Base-by-base conservation (phyloP, 768 basidiomycete species). In the Leucosporidium yakuticum region DNA sequence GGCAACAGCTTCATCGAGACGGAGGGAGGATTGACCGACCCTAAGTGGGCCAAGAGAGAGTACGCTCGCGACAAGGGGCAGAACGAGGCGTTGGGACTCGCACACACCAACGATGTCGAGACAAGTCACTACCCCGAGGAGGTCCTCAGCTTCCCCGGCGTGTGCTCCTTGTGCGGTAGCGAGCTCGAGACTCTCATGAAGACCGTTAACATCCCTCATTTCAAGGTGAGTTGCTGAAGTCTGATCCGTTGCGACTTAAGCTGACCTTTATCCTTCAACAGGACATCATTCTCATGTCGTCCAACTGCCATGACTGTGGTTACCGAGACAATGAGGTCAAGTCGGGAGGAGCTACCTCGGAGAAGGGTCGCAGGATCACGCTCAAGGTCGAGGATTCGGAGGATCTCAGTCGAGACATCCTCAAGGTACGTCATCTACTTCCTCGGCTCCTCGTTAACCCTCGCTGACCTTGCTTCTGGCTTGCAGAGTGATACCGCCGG, bases 291-390 rank as follows among this genome's bases (percentile, higher is more conserved):
- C 95, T 98, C 80, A 97, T 97, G 93, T 95, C 95, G 29, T 94
- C 94, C 9, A 97, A 96, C 77, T 98, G 96, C 78, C 91, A 93
- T 66, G 79, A 81, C 61, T 99, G 96, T 78, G 96, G 96, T 1
- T 99, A 98, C 79, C 84, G 91, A 65, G 96, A 99, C 79, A 98
- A 94, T 75, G 96, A 99, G 80, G 89, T 99, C 76, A 99, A 99
- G 79, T 90, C 91, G 8, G 91, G 95, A 27, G 81, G 87, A 3
- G 93, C 94, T 1, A 90, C 97, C 65, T 90, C 95, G 4, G 85
- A 84, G 6, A 82, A 88, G 75, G 96, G 95, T 23, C 94, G 90
- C 78, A 84, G 83, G 65, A 91, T 97, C 71, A 90, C 84, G 0
- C 82, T 99, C 63, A 91, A 88, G 77, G 92, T 96, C 7, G 88